Conservation (phyloP, 305 asterid genomes). For the Andrographis paniculata region DNA sequence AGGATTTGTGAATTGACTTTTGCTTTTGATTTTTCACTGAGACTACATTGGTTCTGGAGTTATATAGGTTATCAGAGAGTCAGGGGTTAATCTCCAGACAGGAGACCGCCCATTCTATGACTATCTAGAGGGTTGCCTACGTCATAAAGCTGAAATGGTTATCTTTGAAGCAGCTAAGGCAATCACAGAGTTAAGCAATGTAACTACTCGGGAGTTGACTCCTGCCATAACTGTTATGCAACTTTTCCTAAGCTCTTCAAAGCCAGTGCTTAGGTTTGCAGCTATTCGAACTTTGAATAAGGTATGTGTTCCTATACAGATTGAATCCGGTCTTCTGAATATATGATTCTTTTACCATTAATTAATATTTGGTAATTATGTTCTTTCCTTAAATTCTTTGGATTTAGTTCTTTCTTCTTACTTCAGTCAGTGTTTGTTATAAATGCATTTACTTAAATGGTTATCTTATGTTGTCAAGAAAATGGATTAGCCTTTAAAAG, state of each 20-base stretch:
- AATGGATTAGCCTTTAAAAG: too few relatives aligned
- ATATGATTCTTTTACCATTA: not conserved
- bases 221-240: constrained; percentile 81
- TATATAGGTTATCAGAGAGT: constrained; percentile 66
- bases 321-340: not conserved
- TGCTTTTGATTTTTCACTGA: not conserved
- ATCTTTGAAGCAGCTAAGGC: constrained; percentile 86
- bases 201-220: constrained; percentile 65
- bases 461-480: too few relatives aligned
- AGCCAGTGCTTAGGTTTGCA: constrained; percentile 85
- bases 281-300: constrained; percentile 81
- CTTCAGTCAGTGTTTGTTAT: too few relatives aligned
- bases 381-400: too few relatives aligned
- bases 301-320: constrained; percentile 30
- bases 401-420: too few relatives aligned
- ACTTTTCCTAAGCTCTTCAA: constrained; percentile 74
- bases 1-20: constrained; percentile 1
- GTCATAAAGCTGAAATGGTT: constrained; percentile 87
- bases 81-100: constrained; percentile 45
- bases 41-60: not conserved
- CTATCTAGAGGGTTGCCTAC: constrained; percentile 75
- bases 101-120: constrained; percentile 81
- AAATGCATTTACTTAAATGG: too few relatives aligned
- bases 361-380: too few relatives aligned
- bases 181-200: constrained; percentile 66